phyloP scores from a whole-genome alignment of 495 filamentous ascomycete genomes.

The Hypoxylon intermedium region DNA sequence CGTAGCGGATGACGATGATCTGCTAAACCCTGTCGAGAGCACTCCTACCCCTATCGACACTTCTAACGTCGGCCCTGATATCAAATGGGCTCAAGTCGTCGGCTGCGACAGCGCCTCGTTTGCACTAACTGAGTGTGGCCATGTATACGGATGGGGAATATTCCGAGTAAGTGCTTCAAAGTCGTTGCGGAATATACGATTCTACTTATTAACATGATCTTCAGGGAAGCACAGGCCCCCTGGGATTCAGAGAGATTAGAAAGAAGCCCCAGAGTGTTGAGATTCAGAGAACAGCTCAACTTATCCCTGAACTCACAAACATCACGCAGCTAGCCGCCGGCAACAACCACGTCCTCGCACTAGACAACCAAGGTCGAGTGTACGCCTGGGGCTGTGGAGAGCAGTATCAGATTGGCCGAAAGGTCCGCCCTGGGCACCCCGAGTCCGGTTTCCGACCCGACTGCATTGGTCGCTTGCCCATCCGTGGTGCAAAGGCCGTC shows the following conservation, averaged over 20 bases:
- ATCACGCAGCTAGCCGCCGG: constrained; percentile 68
- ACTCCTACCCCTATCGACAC: constrained; percentile 62
- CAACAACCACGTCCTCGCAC: constrained; percentile 74
- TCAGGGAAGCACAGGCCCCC: constrained; percentile 63
- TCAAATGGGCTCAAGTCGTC: constrained; percentile 65
- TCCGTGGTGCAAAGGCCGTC: constrained; percentile 57
- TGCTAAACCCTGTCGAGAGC: constrained; percentile 69
- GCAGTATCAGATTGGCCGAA: constrained; percentile 77
- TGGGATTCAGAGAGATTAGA: constrained; percentile 63
- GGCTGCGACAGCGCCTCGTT: constrained; percentile 70
- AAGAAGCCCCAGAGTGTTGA: neutral
- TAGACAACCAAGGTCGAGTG: constrained; percentile 69
- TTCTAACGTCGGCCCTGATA: constrained; percentile 55
- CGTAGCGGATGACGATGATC: constrained; percentile 44
- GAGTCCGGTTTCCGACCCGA: constrained; percentile 68
- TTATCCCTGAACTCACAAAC: constrained; percentile 60
- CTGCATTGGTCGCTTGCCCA: constrained; percentile 68
- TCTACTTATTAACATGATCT: constrained; percentile 18
- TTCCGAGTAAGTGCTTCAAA: constrained; percentile 61
- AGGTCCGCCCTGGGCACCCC: constrained; percentile 67
- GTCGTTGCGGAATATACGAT: neutral
- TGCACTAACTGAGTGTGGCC: constrained; percentile 67
- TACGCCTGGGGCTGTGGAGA: constrained; percentile 77
- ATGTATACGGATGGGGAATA: constrained; percentile 74
- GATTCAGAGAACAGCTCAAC: constrained; percentile 41